Evolutionary conservation across 2,329 filamentous ascomycete species (phyloP), one percentile per base, ranked within the genome.

Genomic region (Chaetomium olivaceum): DNA sequence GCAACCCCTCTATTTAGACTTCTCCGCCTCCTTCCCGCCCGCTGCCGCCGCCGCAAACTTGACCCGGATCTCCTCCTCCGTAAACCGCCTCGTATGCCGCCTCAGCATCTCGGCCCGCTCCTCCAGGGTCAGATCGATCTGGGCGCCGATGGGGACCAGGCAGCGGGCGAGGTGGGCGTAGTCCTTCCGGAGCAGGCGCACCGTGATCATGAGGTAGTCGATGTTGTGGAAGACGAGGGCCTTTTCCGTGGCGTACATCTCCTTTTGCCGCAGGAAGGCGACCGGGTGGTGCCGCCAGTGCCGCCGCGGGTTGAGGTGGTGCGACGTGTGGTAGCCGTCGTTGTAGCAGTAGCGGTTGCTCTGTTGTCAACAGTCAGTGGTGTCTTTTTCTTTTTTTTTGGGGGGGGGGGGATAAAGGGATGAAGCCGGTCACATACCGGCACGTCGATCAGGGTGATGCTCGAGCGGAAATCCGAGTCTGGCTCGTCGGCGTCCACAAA

Each of bases 241-340:
- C 48, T 54, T 54, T 16, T 61, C 48, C 21, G 23, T 9, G 2
- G 59, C 59, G 50, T 61, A 61, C 8, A 23, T 43, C 50, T 39
- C 48, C n/a, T 61, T 61, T 19, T 61, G 59, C 31, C 29, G 50
- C 21, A 61, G 33, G 11, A 61, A 61, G 14, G 59, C 48, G 9
- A 54, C 59, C 21, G 59, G 59, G 59, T 61, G 59, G 14, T 61
- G 31, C 11, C 59, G 59, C 59, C 59, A 61, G 59, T 61, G 59
- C 31, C 59, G 59, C 14, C 21, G 48, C 29, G 59, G 59, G 50
- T 61, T 61, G 12, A 61, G 59, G 23, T 61, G 59, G 59, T 61
- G 59, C n/a, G 59, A 61, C 0, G 59, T 61, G 59, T 61, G 59
- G 59, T 61, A 61, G 59, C 59, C 59, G 59, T 61, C 59, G 59